These are phyloP conservation scores for Aeschynomene evenia DNA, from an alignment of 306 rosid species.

Conservation along the genomic window DNA sequence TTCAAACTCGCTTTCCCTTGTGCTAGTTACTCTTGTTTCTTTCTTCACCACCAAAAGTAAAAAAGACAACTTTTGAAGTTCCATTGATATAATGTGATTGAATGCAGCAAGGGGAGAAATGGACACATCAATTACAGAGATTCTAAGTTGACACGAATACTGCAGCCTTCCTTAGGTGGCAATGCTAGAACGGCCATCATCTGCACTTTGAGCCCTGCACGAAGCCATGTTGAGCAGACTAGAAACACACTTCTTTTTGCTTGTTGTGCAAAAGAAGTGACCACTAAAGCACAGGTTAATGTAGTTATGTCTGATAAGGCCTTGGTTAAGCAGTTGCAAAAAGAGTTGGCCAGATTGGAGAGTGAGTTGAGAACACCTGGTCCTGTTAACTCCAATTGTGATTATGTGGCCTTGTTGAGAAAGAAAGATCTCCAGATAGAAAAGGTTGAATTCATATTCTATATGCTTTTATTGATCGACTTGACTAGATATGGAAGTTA, in stretches of 20 bases:
- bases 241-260: conserved; percentile 98
- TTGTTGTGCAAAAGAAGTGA: conserved; percentile 96
- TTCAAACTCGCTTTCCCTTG: neutral
- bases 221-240: conserved; percentile 96
- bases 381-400: conserved; percentile 60
- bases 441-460: conserved; percentile 56
- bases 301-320: conserved; percentile 99
- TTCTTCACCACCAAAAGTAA: conserved; percentile 17
- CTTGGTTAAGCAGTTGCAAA: conserved; percentile 93
- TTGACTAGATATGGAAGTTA: neutral
- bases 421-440: conserved; percentile 95
- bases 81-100: conserved; percentile 27
- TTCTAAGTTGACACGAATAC: conserved; percentile 92
- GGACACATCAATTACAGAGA: conserved; percentile 97
- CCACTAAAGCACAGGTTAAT: conserved; percentile 95
- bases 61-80: neutral
- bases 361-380: conserved; percentile 82
- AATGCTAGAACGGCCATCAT: conserved; percentile 98
- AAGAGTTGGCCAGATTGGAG: conserved; percentile 93
- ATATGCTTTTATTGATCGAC: conserved; percentile 26
- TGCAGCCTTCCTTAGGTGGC: conserved; percentile 97
- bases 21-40: conserved; percentile 3
- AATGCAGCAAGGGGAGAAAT: conserved; percentile 83
- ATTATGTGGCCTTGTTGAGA: conserved; percentile 66
- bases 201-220: conserved; percentile 96